Base-by-base conservation (phyloP, 1,284 basidiomycete species). In the Microbotryomycetes sp. region DNA sequence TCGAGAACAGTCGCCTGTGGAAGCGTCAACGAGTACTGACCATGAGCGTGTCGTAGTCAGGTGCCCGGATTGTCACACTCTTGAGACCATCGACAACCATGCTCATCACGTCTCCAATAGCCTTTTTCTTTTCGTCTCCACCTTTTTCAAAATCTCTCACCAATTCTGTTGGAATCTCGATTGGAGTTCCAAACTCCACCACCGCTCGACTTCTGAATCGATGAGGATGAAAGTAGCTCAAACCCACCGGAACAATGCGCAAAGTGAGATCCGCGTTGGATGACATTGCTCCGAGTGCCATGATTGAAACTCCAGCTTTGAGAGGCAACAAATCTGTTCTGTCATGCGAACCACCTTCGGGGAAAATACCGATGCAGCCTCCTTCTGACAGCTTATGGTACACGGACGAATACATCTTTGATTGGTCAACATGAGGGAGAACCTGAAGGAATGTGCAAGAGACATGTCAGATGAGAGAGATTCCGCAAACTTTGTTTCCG, bases 21-120 rank as follows among this genome's bases (percentile, higher is more conserved):
- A 42, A 12, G 36, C 42, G n/a, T n/a, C n/a, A n/a, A n/a, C n/a
- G n/a, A n/a, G n/a, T 14, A 73, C 80, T 62, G 69, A 88, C 92
- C 92, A 97, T 96, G 60, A 99, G 81, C 1, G 96, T 98, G 71
- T 99, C 96, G 76, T 89, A 98, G 77, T 99, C 96, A 1, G 96
- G 92, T 9, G 94, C 92, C 59, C 93, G 82, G 49, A 98, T 84
- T 0, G 96, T 99, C 49, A 98, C 96, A 1, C 92, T 93, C 78
- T 97, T 97, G 70, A 99, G 80, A n/a, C 85, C 89, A 73, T 97
- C 90, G 73, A 96, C 97, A 62, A 97, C 88, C 61, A 96, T 80
- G 71, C 97, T 89, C 67, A 99, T 81, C 71, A 97, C 84, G 74
- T 89, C 88, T 9, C 85, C 82, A 50, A 94, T 91, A 0, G 96